These are phyloP conservation scores for Schwanniomyces pseudopolymorphus DNA, from an alignment of 805 yeast species.

Conservation along the genomic window DNA sequence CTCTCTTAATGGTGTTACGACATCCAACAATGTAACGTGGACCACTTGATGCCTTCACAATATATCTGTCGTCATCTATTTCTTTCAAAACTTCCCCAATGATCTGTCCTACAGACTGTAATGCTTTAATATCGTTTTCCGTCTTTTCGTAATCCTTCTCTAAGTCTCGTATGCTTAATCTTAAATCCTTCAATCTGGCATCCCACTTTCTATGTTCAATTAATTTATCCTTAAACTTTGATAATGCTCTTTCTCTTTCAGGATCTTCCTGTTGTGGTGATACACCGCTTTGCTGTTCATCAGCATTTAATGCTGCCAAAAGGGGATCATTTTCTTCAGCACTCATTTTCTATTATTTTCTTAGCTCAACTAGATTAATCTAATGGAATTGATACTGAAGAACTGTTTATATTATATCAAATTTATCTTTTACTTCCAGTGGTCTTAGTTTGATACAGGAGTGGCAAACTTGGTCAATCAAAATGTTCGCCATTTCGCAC, in stretches of 20 bases:
- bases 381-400: background rate
- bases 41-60: slow-evolving; percentile 95
- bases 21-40: slow-evolving; percentile 98
- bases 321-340: slow-evolving; percentile 73
- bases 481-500: background rate
- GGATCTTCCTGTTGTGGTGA: slow-evolving; percentile 48
- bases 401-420: background rate
- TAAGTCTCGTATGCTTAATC: slow-evolving; percentile 78
- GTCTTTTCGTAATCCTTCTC: slow-evolving; percentile 88
- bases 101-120: slow-evolving; percentile 95
- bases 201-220: slow-evolving; percentile 95
- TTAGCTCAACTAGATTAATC: background rate
- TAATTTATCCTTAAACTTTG: slow-evolving; percentile 78
- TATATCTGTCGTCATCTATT: slow-evolving; percentile 89
- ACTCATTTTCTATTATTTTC: slow-evolving; percentile 33
- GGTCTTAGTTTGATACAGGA: background rate
- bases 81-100: slow-evolving; percentile 97
- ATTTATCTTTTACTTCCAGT: background rate
- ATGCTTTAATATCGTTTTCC: slow-evolving; percentile 94
- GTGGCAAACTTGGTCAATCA: slow-evolving; percentile 3
- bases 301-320: slow-evolving; percentile 60
- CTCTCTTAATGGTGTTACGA: slow-evolving; percentile 86
- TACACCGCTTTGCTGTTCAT: slow-evolving; percentile 25
- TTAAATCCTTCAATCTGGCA: slow-evolving; percentile 78
- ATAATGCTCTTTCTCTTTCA: slow-evolving; percentile 75